phyloP scores from a whole-genome alignment of 2,329 filamentous ascomycete genomes.

The Beauveria rudraprayagi region DNA sequence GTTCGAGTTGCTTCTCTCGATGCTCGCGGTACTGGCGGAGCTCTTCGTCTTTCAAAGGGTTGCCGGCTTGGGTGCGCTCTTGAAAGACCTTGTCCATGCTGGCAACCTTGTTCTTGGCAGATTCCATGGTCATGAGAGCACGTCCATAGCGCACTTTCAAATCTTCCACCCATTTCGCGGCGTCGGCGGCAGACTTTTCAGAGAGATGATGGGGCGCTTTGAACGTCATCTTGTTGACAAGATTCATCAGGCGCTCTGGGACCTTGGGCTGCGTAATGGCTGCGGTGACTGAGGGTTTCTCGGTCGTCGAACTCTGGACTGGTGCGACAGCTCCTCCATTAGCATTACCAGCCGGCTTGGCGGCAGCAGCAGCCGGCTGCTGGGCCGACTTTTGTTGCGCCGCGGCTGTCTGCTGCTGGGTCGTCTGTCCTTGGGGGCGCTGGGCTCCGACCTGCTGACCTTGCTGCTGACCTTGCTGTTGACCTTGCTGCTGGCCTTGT shows the following conservation, averaged over 20 bases:
- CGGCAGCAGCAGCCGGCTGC: conserved; percentile 1
- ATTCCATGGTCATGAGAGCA: conserved; percentile 44
- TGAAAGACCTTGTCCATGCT: conserved; percentile 35
- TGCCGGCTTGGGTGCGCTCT: conserved; percentile 35
- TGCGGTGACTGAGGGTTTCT: conserved; percentile 6
- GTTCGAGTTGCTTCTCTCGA: conserved; percentile 36
- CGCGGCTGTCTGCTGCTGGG: conserved; percentile 16
- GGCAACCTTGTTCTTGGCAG: conserved; percentile 30
- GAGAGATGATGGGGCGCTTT: conserved; percentile 33
- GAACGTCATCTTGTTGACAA: conserved; percentile 41
- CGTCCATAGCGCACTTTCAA: conserved; percentile 39
- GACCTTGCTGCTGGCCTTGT: conserved; percentile 18
- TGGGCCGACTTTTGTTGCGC: conserved; percentile 7
- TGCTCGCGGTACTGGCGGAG: conserved; percentile 35
- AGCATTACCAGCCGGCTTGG: not conserved
- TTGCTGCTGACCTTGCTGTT: conserved; percentile 23
- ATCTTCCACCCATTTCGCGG: conserved; percentile 41
- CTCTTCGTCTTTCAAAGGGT: conserved; percentile 39
- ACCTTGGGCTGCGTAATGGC: conserved; percentile 23
- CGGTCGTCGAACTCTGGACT: not conserved
- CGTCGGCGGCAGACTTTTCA: conserved; percentile 34
- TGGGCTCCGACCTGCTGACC: conserved; percentile 17
- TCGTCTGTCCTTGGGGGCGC: conserved; percentile 12
- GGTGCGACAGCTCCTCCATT: conserved; percentile 1
- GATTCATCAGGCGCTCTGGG: conserved; percentile 37